phyloP scores from a whole-genome alignment of 1,139 yeast genomes.

The Lodderomyces oxycetoniae region DNA sequence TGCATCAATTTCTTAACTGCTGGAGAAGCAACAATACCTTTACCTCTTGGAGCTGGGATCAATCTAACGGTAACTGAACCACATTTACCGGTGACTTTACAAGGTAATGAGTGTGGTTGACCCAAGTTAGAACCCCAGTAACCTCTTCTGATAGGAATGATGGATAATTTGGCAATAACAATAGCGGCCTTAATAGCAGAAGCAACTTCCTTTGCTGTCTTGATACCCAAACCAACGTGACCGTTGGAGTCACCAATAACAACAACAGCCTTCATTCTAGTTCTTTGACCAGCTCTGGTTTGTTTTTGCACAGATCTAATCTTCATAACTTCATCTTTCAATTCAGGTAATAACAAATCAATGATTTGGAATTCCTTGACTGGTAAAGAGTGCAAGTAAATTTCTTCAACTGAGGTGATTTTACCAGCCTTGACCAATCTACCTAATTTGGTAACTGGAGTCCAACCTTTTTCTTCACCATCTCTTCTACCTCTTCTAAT shows the following conservation, averaged over 20 bases:
- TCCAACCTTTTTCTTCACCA: slow-evolving; percentile 98
- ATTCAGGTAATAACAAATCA: slow-evolving; percentile 92
- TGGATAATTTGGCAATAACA: slow-evolving; percentile 97
- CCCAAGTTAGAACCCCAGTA: slow-evolving; percentile 99
- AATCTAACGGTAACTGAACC: slow-evolving; percentile 98
- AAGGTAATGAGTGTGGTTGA: slow-evolving; percentile 98
- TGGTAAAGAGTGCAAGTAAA: slow-evolving; percentile 98
- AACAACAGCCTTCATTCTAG: slow-evolving; percentile 99
- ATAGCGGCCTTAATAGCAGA: slow-evolving; percentile 99
- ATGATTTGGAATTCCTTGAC: slow-evolving; percentile 99
- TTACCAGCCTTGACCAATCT: slow-evolving; percentile 99
- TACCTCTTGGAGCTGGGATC: slow-evolving; percentile 99
- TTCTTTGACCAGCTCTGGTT: slow-evolving; percentile 99
- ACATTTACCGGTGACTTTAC: slow-evolving; percentile 99
- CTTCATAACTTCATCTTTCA: slow-evolving; percentile 99
- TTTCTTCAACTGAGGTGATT: slow-evolving; percentile 94
- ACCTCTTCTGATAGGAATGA: slow-evolving; percentile 99
- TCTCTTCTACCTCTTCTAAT: slow-evolving; percentile 57
- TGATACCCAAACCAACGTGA: slow-evolving; percentile 99
- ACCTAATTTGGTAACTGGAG: slow-evolving; percentile 99
- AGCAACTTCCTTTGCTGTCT: slow-evolving; percentile 99
- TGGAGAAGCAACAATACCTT: slow-evolving; percentile 99
- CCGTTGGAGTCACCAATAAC: slow-evolving; percentile 99
- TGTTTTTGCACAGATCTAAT: slow-evolving; percentile 99
- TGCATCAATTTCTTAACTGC: slow-evolving; percentile 98